phyloP scores from a whole-genome alignment of 805 yeast species.

The Cyberlindnera saturnus region DNA sequence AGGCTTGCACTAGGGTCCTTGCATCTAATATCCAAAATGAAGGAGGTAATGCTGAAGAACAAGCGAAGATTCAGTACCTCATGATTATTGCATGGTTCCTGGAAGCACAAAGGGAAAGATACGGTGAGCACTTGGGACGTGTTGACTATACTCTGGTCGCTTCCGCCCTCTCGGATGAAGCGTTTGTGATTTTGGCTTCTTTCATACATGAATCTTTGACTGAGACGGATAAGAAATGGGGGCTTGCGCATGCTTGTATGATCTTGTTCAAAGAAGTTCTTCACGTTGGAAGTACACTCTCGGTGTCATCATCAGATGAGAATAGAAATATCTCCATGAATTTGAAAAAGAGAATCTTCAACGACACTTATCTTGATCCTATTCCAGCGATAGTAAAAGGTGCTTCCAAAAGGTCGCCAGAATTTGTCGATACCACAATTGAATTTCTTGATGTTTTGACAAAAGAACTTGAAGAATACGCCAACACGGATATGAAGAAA shows the following conservation, averaged over 20 bases:
- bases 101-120: constrained; percentile 47
- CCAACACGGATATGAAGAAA: constrained; percentile 48
- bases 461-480: constrained; percentile 60
- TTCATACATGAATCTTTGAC: constrained; percentile 1
- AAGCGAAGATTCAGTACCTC: constrained; percentile 38
- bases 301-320: constrained; percentile 35
- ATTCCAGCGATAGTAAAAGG: constrained; percentile 55
- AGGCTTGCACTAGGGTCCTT: constrained; percentile 41
- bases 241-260: constrained; percentile 65
- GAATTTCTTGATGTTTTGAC: constrained; percentile 61
- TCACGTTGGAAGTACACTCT: constrained; percentile 35
- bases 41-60: not conserved
- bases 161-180: constrained; percentile 53
- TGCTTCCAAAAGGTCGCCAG: constrained; percentile 58
- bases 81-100: constrained; percentile 71
- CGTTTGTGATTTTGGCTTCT: constrained; percentile 43
- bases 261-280: constrained; percentile 61
- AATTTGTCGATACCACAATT: constrained; percentile 52
- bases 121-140: constrained; percentile 20
- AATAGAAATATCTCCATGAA: constrained; percentile 49
- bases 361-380: constrained; percentile 49
- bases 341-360: constrained; percentile 64
- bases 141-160: constrained; percentile 41
- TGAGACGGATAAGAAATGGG: constrained; percentile 28
- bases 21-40: constrained; percentile 15